phyloP scores from a whole-genome alignment of 352 stramenopile genomes.

The Phytophthora ramorum region DNA sequence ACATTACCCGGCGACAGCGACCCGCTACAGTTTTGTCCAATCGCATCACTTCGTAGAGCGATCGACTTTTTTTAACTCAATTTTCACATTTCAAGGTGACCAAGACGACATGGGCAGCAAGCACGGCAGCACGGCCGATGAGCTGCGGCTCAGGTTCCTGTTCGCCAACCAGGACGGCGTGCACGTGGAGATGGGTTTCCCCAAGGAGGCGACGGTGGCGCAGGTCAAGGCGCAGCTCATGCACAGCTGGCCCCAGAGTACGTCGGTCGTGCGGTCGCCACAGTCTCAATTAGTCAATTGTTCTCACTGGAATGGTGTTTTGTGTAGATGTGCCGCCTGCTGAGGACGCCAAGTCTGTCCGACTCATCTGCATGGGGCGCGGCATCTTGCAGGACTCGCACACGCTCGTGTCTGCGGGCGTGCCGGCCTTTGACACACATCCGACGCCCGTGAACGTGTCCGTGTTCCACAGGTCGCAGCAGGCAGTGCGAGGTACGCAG shows the following conservation, averaged over 20 bases:
- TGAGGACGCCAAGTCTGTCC: slow-evolving; percentile 70
- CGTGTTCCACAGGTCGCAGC: slow-evolving; percentile 58
- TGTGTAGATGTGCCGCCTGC: slow-evolving; percentile 50
- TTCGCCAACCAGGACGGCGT: slow-evolving; percentile 88
- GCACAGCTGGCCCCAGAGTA: slow-evolving; percentile 71
- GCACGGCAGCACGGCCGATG: slow-evolving; percentile 48
- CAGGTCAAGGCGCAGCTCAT: slow-evolving; percentile 76
- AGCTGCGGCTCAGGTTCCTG: slow-evolving; percentile 83
- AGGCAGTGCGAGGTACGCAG: slow-evolving; percentile 38
- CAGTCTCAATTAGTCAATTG: background rate
- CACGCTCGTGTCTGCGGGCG: slow-evolving; percentile 73
- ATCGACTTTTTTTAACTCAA: slow-evolving; percentile 1
- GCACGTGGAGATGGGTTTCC: slow-evolving; percentile 66
- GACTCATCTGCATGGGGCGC: slow-evolving; percentile 96
- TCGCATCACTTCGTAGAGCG: slow-evolving; percentile 1
- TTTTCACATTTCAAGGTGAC: slow-evolving; percentile 8
- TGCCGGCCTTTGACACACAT: slow-evolving; percentile 94
- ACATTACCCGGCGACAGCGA: slow-evolving; percentile 6
- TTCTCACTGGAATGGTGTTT: slow-evolving; percentile 1
- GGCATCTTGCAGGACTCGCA: slow-evolving; percentile 92
- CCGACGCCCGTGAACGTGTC: slow-evolving; percentile 96
- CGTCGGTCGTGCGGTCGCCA: slow-evolving; percentile 3
- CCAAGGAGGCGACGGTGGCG: slow-evolving; percentile 51
- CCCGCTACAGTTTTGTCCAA: slow-evolving; percentile 8
- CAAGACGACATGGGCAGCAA: slow-evolving; percentile 13